Percentiles rank a stretch among this genome's conserved stretches.
phyloP scores from a whole-genome alignment of 257 asterid species.

The Dorcoceras hygrometricum region DNA sequence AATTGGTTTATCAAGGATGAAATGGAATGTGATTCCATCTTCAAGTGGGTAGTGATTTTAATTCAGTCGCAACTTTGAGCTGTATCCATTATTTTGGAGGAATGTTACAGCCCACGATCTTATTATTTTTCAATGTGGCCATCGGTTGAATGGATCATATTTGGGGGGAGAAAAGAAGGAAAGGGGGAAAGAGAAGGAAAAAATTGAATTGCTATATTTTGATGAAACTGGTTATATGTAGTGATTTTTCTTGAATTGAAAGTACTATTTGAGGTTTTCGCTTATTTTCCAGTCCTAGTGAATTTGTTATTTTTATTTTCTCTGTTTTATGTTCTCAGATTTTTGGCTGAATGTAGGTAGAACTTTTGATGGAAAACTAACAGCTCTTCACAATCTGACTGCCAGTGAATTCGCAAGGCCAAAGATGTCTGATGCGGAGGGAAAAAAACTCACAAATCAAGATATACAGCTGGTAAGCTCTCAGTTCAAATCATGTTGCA shows the following conservation, averaged over 20 bases:
- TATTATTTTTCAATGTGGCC: background rate
- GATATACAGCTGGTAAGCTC: constrained; percentile 55
- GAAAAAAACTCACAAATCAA: constrained; percentile 42
- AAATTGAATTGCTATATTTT: background rate
- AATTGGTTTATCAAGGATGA: background rate
- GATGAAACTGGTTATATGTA: constrained; percentile 15
- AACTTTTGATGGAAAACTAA: constrained; percentile 3
- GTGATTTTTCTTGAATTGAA: background rate
- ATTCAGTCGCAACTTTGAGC: constrained; percentile 2
- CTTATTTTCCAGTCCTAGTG: constrained; percentile 13
- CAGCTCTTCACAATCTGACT: constrained; percentile 14
- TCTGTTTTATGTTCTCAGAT: constrained; percentile 22
- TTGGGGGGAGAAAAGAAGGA: background rate
- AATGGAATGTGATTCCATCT: constrained; percentile 21
- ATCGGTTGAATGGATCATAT: background rate
- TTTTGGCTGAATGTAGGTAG: constrained; percentile 6
- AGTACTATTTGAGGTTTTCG: background rate
- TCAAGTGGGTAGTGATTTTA: constrained; percentile 18
- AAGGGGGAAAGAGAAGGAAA: constrained; percentile 11
- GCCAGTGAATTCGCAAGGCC: constrained; percentile 11
- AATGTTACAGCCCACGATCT: constrained; percentile 19
- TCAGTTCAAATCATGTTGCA: constrained; percentile 8
- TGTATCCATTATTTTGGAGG: constrained; percentile 1
- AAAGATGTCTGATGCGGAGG: constrained; percentile 55
- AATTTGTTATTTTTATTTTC: constrained; percentile 22